phyloP scores from a whole-genome alignment of 192 early-diverging fungal species.

The Endogone sp. region DNA sequence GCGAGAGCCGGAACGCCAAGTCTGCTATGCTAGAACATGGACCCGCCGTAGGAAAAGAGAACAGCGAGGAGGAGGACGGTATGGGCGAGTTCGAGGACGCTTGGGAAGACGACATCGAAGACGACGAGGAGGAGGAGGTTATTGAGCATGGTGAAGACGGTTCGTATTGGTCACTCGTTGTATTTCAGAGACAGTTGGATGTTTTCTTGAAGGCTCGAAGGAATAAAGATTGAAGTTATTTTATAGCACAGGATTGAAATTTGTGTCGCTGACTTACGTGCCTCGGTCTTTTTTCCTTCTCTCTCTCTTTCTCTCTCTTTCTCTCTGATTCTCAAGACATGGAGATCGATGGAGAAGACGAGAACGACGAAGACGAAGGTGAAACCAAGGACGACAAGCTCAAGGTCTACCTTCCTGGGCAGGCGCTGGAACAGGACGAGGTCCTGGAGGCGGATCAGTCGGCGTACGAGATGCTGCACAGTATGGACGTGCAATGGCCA shows the following conservation, averaged over 20 bases:
- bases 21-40: neutral
- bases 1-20: conserved; percentile 13
- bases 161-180: neutral
- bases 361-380: conserved; percentile 44
- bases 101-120: conserved; percentile 83
- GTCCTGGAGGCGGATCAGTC: conserved; percentile 91
- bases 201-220: no score
- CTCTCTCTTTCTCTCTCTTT: neutral
- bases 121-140: conserved; percentile 68
- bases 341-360: conserved; percentile 38
- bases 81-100: conserved; percentile 93
- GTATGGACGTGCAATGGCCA: conserved; percentile 90
- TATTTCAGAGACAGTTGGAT: no score
- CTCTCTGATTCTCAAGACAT: no score
- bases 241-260: neutral
- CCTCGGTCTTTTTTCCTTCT: no score
- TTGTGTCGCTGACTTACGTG: neutral
- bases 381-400: conserved; percentile 46
- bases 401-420: conserved; percentile 90
- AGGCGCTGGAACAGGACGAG: conserved; percentile 80
- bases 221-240: no score
- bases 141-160: conserved; percentile 24
- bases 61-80: conserved; percentile 43
- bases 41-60: conserved; percentile 1
- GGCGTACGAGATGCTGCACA: conserved; percentile 97